Conservation (phyloP, 805 yeast genomes). For the Saturnispora besseyi region DNA sequence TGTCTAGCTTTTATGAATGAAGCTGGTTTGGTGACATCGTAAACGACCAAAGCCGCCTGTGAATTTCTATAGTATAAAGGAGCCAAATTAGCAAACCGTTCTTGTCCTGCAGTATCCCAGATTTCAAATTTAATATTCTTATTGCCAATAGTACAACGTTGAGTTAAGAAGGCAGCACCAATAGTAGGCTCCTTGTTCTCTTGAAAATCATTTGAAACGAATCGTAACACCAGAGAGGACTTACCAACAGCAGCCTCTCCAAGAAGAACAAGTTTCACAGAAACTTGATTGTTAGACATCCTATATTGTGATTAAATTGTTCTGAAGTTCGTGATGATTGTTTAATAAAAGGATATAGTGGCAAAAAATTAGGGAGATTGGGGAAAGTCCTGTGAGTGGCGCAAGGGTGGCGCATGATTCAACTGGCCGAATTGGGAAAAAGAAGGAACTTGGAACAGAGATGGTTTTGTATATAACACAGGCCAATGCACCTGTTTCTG, state of each 20-base stretch:
- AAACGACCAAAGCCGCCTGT: constrained; percentile 92
- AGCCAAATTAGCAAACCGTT: constrained; percentile 89
- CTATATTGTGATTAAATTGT: background rate
- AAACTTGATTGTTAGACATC: constrained; percentile 36
- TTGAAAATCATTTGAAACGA: constrained; percentile 91
- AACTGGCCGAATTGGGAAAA: background rate
- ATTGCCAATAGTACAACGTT: constrained; percentile 79
- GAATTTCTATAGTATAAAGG: constrained; percentile 98
- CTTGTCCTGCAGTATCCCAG: constrained; percentile 99
- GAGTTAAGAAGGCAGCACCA: constrained; percentile 96
- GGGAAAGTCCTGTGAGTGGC: background rate
- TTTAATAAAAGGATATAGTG: background rate
- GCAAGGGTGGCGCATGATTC: constrained; percentile 7
- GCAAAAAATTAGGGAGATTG: background rate
- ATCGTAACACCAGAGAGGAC: constrained; percentile 82
- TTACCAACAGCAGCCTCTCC: constrained; percentile 99
- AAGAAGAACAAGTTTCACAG: constrained; percentile 81
- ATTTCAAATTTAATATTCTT: constrained; percentile 85
- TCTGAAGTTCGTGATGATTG: background rate
- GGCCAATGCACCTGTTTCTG: too few relatives aligned
- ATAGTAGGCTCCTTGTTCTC: constrained; percentile 97
- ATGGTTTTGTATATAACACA: background rate
- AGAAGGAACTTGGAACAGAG: background rate
- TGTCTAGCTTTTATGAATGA: constrained; percentile 93
- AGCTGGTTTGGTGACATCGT: constrained; percentile 91